A percentile compares a stretch with the other conserved stretches of the same genome.
phyloP scores from a whole-genome alignment of 345 rosid genomes.

The Hibiscus syriacus region DNA sequence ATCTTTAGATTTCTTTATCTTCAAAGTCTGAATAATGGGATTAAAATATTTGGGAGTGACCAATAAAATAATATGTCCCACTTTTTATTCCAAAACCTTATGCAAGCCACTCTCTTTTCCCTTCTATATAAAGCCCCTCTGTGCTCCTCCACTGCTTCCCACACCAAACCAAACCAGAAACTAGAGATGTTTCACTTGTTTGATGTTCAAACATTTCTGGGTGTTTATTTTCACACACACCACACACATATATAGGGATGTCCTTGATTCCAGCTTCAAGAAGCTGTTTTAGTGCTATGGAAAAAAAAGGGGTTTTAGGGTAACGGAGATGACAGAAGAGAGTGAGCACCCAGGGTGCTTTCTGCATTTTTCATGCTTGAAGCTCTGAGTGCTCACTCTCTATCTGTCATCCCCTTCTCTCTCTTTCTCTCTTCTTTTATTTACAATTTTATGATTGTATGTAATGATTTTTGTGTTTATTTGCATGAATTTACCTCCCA shows the following conservation, averaged over 20 bases:
- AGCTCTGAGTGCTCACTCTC: conserved; percentile 77
- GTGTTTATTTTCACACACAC: conserved; percentile 21
- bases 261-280: neutral
- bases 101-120: neutral
- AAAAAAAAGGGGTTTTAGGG: conserved; percentile 25
- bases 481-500: neutral
- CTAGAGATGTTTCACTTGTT: conserved; percentile 2
- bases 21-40: no score
- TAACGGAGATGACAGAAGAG: conserved; percentile 95
- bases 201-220: conserved; percentile 11
- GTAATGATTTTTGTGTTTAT: neutral
- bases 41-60: no score
- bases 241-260: no score
- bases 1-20: neutral
- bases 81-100: conserved; percentile 24
- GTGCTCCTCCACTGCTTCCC: conserved; percentile 3
- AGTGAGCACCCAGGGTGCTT: conserved; percentile 95
- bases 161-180: neutral
- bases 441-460: neutral
- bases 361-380: conserved; percentile 16
- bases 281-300: neutral
- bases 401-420: conserved; percentile 58
- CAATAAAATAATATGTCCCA: neutral
- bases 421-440: neutral
- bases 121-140: conserved; percentile 18